phyloP scores from a whole-genome alignment of 768 basidiomycete genomes.

The Lactifluus pinguis region DNA sequence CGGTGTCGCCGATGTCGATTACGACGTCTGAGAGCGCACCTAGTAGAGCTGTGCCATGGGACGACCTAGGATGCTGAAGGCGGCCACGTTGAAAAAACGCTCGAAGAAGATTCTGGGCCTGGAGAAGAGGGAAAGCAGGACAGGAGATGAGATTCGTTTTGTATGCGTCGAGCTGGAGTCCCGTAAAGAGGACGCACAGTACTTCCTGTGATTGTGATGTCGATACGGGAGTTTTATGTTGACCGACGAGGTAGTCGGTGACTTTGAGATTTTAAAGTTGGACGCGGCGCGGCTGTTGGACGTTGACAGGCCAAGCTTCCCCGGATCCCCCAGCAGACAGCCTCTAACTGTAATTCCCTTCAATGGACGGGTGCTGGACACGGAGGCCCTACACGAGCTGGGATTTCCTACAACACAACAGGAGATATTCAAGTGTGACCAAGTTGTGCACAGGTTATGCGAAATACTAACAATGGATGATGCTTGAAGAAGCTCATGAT shows the following conservation, averaged over 20 bases:
- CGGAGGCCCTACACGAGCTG: conserved; percentile 72
- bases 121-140: conserved; percentile 47
- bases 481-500: conserved; percentile 59
- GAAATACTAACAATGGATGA: conserved; percentile 57
- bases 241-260: conserved; percentile 76
- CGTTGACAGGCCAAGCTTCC: conserved; percentile 27
- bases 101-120: conserved; percentile 81
- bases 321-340: conserved; percentile 25
- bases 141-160: conserved; percentile 82
- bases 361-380: conserved; percentile 18
- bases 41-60: conserved; percentile 76
- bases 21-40: conserved; percentile 66
- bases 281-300: conserved; percentile 44
- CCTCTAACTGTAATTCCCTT: conserved; percentile 22
- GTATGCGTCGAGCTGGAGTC: conserved; percentile 69
- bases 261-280: conserved; percentile 39
- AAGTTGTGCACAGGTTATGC: background rate
- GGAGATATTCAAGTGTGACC: background rate
- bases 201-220: conserved; percentile 49
- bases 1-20: conserved; percentile 70
- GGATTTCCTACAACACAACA: conserved; percentile 47
- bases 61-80: conserved; percentile 70
- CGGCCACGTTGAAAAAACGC: conserved; percentile 81
- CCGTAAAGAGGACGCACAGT: conserved; percentile 56
- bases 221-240: too few relatives aligned